A percentile compares a stretch with the other conserved stretches of the same genome.
phyloP scores from a whole-genome alignment of 345 rosid genomes.

The Cardamine chenopodiifolia region DNA sequence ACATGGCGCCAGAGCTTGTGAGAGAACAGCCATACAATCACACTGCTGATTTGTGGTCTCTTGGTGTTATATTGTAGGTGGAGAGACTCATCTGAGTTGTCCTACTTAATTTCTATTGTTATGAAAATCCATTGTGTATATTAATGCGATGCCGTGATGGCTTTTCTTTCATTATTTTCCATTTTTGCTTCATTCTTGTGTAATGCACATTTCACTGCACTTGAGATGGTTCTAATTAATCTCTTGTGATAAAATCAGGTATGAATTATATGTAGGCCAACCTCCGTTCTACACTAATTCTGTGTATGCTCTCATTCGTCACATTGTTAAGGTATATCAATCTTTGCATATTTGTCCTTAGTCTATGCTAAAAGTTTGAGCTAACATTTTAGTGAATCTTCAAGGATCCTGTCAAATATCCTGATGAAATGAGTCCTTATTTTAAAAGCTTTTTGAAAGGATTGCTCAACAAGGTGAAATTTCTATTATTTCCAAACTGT shows the following conservation, averaged over 20 bases:
- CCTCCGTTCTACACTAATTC: slow-evolving; percentile 99
- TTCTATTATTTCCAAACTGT: slow-evolving; percentile 1
- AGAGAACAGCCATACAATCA: slow-evolving; percentile 98
- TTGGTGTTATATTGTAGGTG: slow-evolving; percentile 95
- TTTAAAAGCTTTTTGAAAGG: slow-evolving; percentile 94
- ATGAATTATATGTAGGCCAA: slow-evolving; percentile 94
- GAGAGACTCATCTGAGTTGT: slow-evolving; percentile 7
- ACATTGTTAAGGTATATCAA: slow-evolving; percentile 82
- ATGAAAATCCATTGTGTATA: slow-evolving; percentile 6
- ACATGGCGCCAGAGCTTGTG: slow-evolving; percentile 99
- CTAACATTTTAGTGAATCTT: slow-evolving; percentile 45
- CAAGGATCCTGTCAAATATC: slow-evolving; percentile 97
- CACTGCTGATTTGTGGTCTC: slow-evolving; percentile 98
- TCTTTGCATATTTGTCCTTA: slow-evolving; percentile 18
- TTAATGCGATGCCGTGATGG: slow-evolving; percentile 1
- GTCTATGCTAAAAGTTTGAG: slow-evolving; percentile 36
- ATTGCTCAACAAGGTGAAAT: slow-evolving; percentile 82
- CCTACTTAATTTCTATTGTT: slow-evolving; percentile 19
- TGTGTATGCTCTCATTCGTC: slow-evolving; percentile 94
- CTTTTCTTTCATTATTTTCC: slow-evolving; percentile 15
- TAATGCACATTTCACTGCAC: slow-evolving; percentile 16
- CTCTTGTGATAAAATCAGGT: slow-evolving; percentile 53
- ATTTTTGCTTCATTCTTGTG: slow-evolving; percentile 4
- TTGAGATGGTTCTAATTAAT: slow-evolving; percentile 21
- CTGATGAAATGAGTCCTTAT: slow-evolving; percentile 82